A percentile compares a stretch with the other conserved stretches of the same genome.
These are phyloP conservation scores for Polymyxa betae DNA, from an alignment of 208 protist species.

Conservation along the genomic window DNA sequence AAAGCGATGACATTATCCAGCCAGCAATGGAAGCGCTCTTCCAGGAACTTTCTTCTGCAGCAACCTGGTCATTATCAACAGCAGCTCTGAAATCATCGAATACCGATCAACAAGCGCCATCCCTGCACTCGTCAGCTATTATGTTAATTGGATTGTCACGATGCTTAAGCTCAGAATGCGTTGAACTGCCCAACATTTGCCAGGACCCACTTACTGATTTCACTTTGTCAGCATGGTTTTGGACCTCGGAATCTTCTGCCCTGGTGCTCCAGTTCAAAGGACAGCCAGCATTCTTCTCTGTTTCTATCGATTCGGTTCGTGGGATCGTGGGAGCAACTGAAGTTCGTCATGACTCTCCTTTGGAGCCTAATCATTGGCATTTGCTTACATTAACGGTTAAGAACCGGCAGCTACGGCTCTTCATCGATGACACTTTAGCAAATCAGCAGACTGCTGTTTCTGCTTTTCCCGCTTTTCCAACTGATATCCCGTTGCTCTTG, in stretches of 20 bases:
- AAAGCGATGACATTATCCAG: background rate
- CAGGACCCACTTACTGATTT: background rate
- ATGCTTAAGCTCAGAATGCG: background rate
- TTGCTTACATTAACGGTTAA: background rate
- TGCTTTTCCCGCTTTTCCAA: background rate
- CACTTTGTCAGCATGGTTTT: background rate
- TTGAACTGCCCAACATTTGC: background rate
- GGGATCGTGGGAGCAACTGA: background rate
- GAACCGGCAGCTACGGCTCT: background rate
- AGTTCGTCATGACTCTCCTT: background rate
- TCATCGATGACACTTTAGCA: background rate
- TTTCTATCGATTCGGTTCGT: background rate
- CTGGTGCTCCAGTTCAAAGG: background rate
- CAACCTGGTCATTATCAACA: too few species aligned
- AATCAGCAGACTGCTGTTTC: background rate
- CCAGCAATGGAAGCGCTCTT: background rate
- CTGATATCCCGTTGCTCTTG: background rate
- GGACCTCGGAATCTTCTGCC: background rate
- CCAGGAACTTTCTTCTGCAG: background rate
- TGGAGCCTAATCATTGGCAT: background rate
- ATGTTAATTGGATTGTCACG: background rate
- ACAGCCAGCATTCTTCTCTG: background rate
- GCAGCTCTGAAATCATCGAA: background rate
- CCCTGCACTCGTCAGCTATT: background rate
- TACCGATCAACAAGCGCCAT: background rate